Evolutionary conservation across 768 basidiomycete genomes (phyloP).

Genomic region (Podaxis sp.): DNA sequence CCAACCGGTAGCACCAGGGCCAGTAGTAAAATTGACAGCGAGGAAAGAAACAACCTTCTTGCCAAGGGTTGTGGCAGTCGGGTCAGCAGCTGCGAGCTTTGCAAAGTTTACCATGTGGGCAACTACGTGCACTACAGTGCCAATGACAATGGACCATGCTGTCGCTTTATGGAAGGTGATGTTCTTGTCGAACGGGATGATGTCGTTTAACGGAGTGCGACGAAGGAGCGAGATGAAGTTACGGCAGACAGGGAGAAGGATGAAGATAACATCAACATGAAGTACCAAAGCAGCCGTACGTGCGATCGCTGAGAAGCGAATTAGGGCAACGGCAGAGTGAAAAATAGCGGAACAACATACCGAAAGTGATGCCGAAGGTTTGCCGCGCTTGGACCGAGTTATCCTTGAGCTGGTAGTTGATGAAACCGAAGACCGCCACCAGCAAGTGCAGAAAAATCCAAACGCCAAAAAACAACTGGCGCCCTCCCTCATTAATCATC

Average conservation of each 20-base stretch:
- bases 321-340: constrained; percentile 28
- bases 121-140: constrained; percentile 67
- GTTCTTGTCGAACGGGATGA: constrained; percentile 94
- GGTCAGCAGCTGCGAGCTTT: constrained; percentile 53
- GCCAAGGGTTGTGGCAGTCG: constrained; percentile 47
- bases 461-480: constrained; percentile 69
- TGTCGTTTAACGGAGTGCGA: constrained; percentile 74
- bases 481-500: constrained; percentile 93
- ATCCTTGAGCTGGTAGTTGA: constrained; percentile 79
- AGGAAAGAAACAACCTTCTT: constrained; percentile 69
- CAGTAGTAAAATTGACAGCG: constrained; percentile 72
- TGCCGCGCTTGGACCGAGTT: constrained; percentile 62
- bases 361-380: constrained; percentile 72
- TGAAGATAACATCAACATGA: constrained; percentile 89
- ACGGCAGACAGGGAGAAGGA: constrained; percentile 92
- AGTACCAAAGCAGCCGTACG: constrained; percentile 86
- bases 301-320: constrained; percentile 59
- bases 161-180: constrained; percentile 88
- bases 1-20: constrained; percentile 84
- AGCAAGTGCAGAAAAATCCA: constrained; percentile 82
- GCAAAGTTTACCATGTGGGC: constrained; percentile 88
- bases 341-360: constrained; percentile 42
- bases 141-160: constrained; percentile 85
- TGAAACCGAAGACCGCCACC: constrained; percentile 70
- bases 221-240: constrained; percentile 91